Percentiles rank a stretch among this genome's conserved stretches.
Conservation (phyloP, 169 alveolate genomes). For the Cyclospora cayetanensis region DNA sequence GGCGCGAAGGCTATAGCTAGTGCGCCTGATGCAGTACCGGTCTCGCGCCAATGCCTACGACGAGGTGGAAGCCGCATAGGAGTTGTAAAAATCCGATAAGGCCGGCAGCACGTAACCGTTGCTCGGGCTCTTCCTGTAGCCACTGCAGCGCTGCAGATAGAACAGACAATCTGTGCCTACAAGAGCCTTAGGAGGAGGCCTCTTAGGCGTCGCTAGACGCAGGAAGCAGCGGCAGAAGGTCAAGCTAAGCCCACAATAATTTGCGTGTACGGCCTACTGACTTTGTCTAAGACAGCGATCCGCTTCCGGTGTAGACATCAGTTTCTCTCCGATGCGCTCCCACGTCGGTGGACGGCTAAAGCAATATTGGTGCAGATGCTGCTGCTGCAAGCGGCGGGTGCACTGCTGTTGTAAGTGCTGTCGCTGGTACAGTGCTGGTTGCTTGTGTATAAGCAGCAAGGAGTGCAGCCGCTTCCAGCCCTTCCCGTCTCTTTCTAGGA, state of each 20-base stretch:
- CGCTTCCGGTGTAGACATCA: neutral
- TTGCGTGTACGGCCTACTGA: neutral
- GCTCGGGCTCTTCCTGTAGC: neutral
- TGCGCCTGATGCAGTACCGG: neutral
- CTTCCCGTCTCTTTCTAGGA: neutral
- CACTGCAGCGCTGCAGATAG: neutral
- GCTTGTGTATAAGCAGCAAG: neutral
- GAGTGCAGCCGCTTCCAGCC: neutral
- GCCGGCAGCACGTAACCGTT: neutral
- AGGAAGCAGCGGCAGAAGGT: neutral
- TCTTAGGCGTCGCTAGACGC: too few species aligned
- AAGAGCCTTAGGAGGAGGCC: too few species aligned
- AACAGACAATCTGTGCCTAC: too few species aligned
- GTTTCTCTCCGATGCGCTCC: neutral
- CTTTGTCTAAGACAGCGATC: neutral
- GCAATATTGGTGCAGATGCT: neutral
- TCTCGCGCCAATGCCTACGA: neutral
- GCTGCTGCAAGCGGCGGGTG: neutral
- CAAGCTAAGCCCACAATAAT: too few species aligned
- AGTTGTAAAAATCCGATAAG: neutral
- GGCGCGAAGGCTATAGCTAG: neutral
- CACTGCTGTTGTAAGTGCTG: conserved; percentile 12
- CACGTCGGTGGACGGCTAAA: neutral
- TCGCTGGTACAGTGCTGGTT: neutral
- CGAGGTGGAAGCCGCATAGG: neutral